phyloP scores from a whole-genome alignment of 371 early-diverging fungal species.

The Haplosporangium sp. region DNA sequence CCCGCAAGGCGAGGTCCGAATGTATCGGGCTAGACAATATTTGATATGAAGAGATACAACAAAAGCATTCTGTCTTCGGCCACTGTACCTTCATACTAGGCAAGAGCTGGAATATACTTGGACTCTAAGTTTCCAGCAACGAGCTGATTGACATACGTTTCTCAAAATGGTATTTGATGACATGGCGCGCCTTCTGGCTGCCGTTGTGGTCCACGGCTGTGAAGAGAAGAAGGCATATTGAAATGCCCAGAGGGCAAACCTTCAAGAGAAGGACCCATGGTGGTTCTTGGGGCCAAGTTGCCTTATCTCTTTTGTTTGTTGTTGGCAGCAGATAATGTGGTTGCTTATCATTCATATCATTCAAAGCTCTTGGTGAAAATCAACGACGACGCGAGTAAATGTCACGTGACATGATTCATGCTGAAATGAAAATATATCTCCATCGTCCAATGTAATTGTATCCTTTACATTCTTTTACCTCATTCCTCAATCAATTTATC shows the following conservation, averaged over 20 bases:
- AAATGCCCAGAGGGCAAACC: too few species aligned
- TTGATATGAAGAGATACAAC: too few species aligned
- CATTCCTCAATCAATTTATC: neutral
- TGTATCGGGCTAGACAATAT: conserved; percentile 66
- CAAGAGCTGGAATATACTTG: too few species aligned
- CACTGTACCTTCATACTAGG: too few species aligned
- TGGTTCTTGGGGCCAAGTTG: neutral
- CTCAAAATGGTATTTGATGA: conserved; percentile 14
- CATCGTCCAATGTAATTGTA: neutral
- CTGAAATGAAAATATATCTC: too few species aligned
- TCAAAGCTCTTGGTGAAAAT: too few species aligned
- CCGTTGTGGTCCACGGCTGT: neutral
- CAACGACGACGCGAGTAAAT: too few species aligned
- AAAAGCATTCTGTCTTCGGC: too few species aligned
- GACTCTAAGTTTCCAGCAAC: conserved; percentile 29
- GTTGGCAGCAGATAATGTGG: conserved; percentile 10
- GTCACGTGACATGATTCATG: too few species aligned
- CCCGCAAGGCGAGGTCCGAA: conserved; percentile 63
- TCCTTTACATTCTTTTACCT: neutral
- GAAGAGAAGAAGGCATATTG: too few species aligned
- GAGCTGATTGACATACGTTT: conserved; percentile 39
- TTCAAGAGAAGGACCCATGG: neutral
- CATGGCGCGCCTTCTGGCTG: neutral
- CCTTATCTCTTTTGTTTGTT: neutral
- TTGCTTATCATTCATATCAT: conserved; percentile 13